These are phyloP conservation scores for Castanopsis chinensis DNA, from an alignment of 306 rosid genomes.

Conservation along the genomic window DNA sequence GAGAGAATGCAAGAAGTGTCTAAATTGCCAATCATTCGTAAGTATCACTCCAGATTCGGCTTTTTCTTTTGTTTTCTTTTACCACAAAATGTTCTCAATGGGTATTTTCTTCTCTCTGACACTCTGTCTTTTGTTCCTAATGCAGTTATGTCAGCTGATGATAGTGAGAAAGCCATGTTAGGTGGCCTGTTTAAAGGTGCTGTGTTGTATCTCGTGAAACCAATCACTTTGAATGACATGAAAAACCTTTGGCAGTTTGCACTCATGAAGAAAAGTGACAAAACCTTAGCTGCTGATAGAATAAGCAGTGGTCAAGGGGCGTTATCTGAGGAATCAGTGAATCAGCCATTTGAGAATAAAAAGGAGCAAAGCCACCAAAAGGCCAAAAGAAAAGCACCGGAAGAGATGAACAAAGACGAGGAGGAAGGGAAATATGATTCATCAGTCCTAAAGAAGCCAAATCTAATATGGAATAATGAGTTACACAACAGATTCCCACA, in stretches of 20 bases:
- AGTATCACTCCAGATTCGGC: constrained; percentile 19
- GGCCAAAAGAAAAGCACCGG: constrained; percentile 12
- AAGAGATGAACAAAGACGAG: not conserved
- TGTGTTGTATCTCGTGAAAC: constrained; percentile 17
- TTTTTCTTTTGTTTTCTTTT: not conserved
- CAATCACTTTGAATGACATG: constrained; percentile 18
- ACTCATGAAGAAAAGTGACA: constrained; percentile 1
- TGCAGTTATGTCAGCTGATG: constrained; percentile 44
- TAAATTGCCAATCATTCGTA: constrained; percentile 33
- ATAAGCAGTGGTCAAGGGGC: not conserved
- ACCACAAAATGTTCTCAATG: not conserved
- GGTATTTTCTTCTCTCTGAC: constrained; percentile 3
- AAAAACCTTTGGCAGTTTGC: constrained; percentile 38
- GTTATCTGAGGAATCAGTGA: not conserved
- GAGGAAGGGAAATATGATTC: not conserved
- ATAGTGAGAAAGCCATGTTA: not conserved
- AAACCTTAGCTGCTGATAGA: not conserved
- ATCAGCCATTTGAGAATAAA: not conserved
- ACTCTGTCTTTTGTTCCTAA: not conserved
- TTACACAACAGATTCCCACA: constrained; percentile 32
- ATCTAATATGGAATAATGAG: constrained; percentile 30
- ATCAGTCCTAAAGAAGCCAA: constrained; percentile 18
- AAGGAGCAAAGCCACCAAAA: not conserved
- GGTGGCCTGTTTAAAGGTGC: constrained; percentile 37
- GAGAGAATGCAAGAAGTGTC: constrained; percentile 27